These are phyloP conservation scores for Ramalina peruviana DNA, from an alignment of 495 filamentous ascomycete species.

Conservation along the genomic window DNA sequence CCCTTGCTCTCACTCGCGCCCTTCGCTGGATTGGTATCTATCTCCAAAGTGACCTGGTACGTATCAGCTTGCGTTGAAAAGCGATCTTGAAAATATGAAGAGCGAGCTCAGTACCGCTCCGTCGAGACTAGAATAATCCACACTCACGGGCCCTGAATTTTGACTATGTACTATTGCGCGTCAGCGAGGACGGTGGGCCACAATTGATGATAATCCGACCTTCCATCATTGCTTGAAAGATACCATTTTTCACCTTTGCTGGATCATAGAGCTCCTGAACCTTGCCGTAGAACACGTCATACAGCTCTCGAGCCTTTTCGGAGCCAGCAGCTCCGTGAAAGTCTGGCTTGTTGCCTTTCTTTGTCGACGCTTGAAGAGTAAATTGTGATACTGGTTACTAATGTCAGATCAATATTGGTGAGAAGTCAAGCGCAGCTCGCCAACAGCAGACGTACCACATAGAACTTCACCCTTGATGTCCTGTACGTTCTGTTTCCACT, in stretches of 20 bases:
- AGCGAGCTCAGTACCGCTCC: conserved; percentile 36
- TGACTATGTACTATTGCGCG: conserved; percentile 10
- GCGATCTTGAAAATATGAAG: neutral
- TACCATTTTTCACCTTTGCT: conserved; percentile 79
- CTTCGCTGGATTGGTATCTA: conserved; percentile 46
- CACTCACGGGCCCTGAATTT: conserved; percentile 22
- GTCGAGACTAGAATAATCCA: conserved; percentile 50
- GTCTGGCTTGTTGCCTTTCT: conserved; percentile 88
- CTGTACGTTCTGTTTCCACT: conserved; percentile 84
- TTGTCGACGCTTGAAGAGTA: conserved; percentile 79
- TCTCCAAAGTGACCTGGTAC: conserved; percentile 48
- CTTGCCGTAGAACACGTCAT: conserved; percentile 66
- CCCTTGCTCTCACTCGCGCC: conserved; percentile 16
- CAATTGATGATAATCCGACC: conserved; percentile 26
- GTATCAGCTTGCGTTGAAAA: neutral
- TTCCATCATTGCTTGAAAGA: conserved; percentile 99
- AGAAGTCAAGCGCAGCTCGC: neutral
- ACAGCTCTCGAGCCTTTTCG: conserved; percentile 63
- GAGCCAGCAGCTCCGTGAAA: conserved; percentile 80
- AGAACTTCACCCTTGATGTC: conserved; percentile 83
- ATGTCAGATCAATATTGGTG: neutral
- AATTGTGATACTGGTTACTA: conserved; percentile 78
- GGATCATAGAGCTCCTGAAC: conserved; percentile 56
- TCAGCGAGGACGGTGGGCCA: neutral
- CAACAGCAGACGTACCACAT: conserved; percentile 47